A percentile compares a stretch with the other conserved stretches of the same genome.
phyloP scores from a whole-genome alignment of 176 grass and related monocot genomes.

The Guadua angustifolia region DNA sequence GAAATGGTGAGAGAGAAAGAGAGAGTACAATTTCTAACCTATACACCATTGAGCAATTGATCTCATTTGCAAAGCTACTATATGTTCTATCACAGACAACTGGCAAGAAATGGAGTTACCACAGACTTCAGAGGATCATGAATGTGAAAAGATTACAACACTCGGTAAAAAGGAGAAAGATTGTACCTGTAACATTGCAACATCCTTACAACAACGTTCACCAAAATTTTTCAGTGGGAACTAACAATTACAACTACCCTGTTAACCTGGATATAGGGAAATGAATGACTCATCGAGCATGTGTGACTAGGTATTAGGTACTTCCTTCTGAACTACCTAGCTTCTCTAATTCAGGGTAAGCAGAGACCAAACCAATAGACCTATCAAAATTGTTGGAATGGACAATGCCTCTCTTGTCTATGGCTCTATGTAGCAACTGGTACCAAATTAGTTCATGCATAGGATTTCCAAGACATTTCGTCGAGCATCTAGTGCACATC shows the following conservation, averaged over 20 bases:
- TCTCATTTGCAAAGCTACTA: conserved; percentile 8
- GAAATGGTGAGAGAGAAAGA: not conserved
- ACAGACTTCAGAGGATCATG: not conserved
- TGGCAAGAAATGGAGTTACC: conserved; percentile 9
- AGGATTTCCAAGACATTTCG: too few species aligned
- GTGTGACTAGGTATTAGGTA: too few species aligned
- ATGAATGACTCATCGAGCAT: conserved; percentile 21
- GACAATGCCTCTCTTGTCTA: too few species aligned
- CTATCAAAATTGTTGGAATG: too few species aligned
- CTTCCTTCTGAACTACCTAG: too few species aligned
- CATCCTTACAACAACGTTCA: conserved; percentile 2
- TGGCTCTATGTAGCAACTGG: too few species aligned
- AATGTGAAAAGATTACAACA: not conserved
- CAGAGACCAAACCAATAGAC: too few species aligned
- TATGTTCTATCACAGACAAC: not conserved
- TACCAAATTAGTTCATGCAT: too few species aligned
- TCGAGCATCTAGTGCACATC: too few species aligned
- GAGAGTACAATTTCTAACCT: not conserved
- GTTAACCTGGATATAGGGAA: conserved; percentile 26
- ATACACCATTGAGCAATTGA: not conserved
- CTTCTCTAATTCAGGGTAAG: too few species aligned
- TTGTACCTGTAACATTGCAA: conserved; percentile 5
- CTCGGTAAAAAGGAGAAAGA: not conserved
- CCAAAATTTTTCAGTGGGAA: not conserved
- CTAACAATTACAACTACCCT: conserved; percentile 36